Evolutionary conservation across 2,329 filamentous ascomycete genomes (phyloP).

Genomic region (Hypoxylon sp.): DNA sequence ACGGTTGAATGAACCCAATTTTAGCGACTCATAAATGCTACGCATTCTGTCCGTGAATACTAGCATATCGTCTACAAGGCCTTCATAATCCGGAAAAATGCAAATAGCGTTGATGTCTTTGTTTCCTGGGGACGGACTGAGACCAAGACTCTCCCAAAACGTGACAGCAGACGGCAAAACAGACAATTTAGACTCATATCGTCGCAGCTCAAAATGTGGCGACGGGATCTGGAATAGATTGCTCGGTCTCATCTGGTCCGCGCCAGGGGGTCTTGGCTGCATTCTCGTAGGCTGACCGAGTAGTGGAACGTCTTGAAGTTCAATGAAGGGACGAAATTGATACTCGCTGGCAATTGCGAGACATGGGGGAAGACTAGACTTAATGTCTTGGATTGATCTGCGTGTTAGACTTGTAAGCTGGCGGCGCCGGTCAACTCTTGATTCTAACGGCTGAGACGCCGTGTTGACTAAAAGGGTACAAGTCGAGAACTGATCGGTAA

Average conservation of each 20-base stretch:
- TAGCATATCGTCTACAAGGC: slow-evolving; percentile 71
- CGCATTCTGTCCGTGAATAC: slow-evolving; percentile 78
- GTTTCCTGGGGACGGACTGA: slow-evolving; percentile 77
- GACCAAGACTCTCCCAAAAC: slow-evolving; percentile 86
- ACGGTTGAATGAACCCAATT: slow-evolving; percentile 76
- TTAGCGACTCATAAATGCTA: slow-evolving; percentile 80
- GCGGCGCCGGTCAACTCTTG: slow-evolving; percentile 57
- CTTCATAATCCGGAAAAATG: slow-evolving; percentile 76
- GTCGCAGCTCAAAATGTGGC: slow-evolving; percentile 80
- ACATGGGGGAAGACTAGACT: slow-evolving; percentile 61
- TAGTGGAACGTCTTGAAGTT: slow-evolving; percentile 70
- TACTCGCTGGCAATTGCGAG: slow-evolving; percentile 61
- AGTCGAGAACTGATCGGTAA: slow-evolving; percentile 78
- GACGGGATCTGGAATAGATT: slow-evolving; percentile 74
- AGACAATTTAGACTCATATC: slow-evolving; percentile 78
- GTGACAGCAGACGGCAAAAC: slow-evolving; percentile 80
- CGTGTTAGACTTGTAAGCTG: slow-evolving; percentile 62
- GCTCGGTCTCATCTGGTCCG: slow-evolving; percentile 65
- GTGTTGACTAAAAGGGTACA: slow-evolving; percentile 59
- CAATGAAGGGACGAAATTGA: slow-evolving; percentile 66
- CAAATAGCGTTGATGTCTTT: slow-evolving; percentile 82
- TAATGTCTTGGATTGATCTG: slow-evolving; percentile 65
- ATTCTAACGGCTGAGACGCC: slow-evolving; percentile 48
- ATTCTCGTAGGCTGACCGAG: slow-evolving; percentile 67
- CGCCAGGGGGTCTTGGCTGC: slow-evolving; percentile 63